Conservation (phyloP, 2,329 filamentous ascomycete genomes). For the Fusarium tanahbumbuense region DNA sequence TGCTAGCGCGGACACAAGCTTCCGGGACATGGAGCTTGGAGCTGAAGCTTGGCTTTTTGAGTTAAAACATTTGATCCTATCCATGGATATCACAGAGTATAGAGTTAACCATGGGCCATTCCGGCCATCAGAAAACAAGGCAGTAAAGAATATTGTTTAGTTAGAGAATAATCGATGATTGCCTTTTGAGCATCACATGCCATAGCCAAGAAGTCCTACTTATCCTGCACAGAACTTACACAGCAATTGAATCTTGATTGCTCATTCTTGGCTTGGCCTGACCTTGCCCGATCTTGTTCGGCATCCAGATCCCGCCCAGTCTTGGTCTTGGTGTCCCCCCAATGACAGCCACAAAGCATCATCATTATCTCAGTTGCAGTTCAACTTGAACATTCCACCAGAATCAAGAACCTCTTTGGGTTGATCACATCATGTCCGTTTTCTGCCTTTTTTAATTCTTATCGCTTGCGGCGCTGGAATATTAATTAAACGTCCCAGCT, state of each 20-base stretch:
- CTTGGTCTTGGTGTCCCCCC: constrained; percentile 5
- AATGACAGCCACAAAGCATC: constrained; percentile 31
- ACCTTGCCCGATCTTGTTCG: background rate
- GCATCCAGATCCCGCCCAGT: background rate
- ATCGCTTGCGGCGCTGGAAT: background rate
- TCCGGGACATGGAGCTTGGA: constrained; percentile 19
- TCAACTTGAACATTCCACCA: constrained; percentile 14
- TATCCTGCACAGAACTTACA: background rate
- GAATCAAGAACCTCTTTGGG: constrained; percentile 15
- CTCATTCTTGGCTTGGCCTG: background rate
- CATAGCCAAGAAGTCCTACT: background rate
- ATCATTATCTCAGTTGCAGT: constrained; percentile 18
- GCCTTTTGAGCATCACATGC: background rate
- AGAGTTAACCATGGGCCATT: constrained; percentile 3
- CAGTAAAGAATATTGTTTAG: background rate
- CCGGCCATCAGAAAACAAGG: background rate
- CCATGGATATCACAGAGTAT: background rate
- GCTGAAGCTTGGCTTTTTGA: constrained; percentile 21
- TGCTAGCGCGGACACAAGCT: constrained; percentile 38
- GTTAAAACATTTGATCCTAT: constrained; percentile 5
- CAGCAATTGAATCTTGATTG: background rate
- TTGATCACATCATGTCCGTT: background rate
- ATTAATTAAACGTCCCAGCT: background rate
- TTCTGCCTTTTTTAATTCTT: background rate
- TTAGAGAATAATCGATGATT: background rate